Evolutionary conservation across 2,329 filamentous ascomycete species (phyloP), one percentile per base, ranked within the genome.

Genomic region (Xylariales sp.): DNA sequence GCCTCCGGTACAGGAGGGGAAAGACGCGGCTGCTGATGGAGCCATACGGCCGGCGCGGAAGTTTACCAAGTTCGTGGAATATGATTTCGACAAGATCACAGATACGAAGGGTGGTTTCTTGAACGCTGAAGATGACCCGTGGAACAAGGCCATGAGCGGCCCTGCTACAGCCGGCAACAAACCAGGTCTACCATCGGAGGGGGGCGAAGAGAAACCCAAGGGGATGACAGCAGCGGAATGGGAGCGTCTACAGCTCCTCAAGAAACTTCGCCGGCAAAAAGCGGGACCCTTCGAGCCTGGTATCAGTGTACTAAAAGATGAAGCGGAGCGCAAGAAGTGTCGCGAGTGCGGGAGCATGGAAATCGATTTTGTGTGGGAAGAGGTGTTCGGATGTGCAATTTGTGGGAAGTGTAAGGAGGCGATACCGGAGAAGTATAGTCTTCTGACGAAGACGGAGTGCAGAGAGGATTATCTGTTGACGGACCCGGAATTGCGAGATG

Each of bases 21-120:
- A 31, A 19, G 32, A 40, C 6, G 48, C 42, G 9, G 50, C 52
- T 6, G 51, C 52, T 6, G 50, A 57, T 1, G 53, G 58, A 33
- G 61, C 67, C 4, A 82, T 94, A 37, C 82, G 81, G 42, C 84
- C 91, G 1, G 87, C 88, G 34, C 79, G 82, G 56, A 96, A 94
- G 57, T 96, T 97, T 52, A 81, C 86, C 46, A 91, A 93, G 61
- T 97, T 86, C 60, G 90, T 98, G 57, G 93, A 98, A 59, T 97
- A 96, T 67, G 93, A 98, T 63, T 93, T 98, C 66, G 91, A 86
- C 59, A 86, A 91, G 66, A 97, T 98, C 89, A 94, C 85, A 5
- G 93, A 98, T 62, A 97, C 91, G 1, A 96, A 96, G 59, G 93
- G 93, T 47, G 93, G 93, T 1, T 98, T 98, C 63, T 66, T 98